Evolutionary conservation across 116 monocot species (phyloP), one percentile per base, ranked within the genome.

Genomic region (Papilionanthe hybrid): DNA sequence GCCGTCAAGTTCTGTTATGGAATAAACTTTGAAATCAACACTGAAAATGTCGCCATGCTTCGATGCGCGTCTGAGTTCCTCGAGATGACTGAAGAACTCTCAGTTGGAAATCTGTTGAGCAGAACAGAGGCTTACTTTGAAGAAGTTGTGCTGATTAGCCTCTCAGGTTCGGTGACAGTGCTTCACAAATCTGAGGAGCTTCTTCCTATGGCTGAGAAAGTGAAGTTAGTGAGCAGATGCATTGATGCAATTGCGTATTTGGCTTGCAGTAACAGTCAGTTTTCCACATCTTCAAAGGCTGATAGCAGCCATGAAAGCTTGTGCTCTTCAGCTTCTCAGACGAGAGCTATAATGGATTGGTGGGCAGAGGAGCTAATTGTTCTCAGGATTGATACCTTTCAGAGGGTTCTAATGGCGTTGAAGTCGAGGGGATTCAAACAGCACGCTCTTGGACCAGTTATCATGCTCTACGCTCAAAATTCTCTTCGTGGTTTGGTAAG

Each of bases 381-480:
- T 41, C 84, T 97, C 5, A 83, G 83, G 76, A 89, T 97, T 13
- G 87, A 92, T 49, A 89, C 86, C 12, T 94, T 97, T 81, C 88
- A 88, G 44, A 86, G 91, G 57, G 86, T 94, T 56, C 72, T 97
- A 5, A 80, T 87, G 80, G 96, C 89, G 19, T 86, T 97, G 91
- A 89, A 87, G 77, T 86, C 83, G 4, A 89, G 84, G 53, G 94
- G 91, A 23, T 86, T 89, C 75, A 84, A 89, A 44, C 82, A 88
- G 65, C 78, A 86, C 55, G 91, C 87, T 17, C 77, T 97, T 80
- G 94, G 91, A 23, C 89, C 96, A 9, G 80, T 94, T 2, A 79
- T 97, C 22, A 92, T 94, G 94, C 91, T 97, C 74, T 97, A 97
- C 81, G 94, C 92, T 28, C 96, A 94, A 81, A 91, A 97, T n/a